These are phyloP conservation scores for Raddia distichophylla DNA, from an alignment of 176 grass and related monocot genomes.

Conservation along the genomic window DNA sequence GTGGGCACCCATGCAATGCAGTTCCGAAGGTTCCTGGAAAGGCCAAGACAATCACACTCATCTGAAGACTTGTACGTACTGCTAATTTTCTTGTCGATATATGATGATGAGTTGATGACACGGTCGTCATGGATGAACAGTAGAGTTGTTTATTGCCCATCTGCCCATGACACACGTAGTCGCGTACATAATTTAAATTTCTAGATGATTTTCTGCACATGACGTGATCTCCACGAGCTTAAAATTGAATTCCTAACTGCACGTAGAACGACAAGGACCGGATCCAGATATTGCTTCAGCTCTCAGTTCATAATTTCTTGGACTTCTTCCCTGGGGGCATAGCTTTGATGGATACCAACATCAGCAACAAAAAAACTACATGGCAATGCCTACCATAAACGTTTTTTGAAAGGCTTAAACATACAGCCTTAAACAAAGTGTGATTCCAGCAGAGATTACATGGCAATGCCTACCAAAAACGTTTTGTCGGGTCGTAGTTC, in stretches of 20 bases:
- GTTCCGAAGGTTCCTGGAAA: not conserved
- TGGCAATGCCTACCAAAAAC: not conserved
- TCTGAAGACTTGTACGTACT: not conserved
- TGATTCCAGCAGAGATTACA: not conserved
- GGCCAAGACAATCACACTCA: not conserved
- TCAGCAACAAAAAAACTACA: not conserved
- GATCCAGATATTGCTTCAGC: constrained; percentile 22
- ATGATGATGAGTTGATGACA: not conserved
- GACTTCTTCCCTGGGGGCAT: not conserved
- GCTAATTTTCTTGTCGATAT: not conserved
- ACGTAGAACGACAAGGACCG: not conserved
- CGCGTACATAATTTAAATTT: not conserved
- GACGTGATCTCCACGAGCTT: constrained; percentile 13
- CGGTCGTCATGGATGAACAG: constrained; percentile 13
- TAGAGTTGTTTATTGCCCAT: not conserved
- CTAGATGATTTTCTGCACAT: constrained; percentile 16
- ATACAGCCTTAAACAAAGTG: not conserved
- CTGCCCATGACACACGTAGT: not conserved
- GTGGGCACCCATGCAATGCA: not conserved
- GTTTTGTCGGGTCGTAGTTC: not conserved
- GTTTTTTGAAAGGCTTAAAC: not conserved
- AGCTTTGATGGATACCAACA: not conserved
- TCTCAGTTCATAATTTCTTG: not conserved
- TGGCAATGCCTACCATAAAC: no score
- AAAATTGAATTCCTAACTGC: constrained; percentile 3